These are phyloP conservation scores for Pichia scutulata DNA, from an alignment of 805 yeast species.

Conservation along the genomic window DNA sequence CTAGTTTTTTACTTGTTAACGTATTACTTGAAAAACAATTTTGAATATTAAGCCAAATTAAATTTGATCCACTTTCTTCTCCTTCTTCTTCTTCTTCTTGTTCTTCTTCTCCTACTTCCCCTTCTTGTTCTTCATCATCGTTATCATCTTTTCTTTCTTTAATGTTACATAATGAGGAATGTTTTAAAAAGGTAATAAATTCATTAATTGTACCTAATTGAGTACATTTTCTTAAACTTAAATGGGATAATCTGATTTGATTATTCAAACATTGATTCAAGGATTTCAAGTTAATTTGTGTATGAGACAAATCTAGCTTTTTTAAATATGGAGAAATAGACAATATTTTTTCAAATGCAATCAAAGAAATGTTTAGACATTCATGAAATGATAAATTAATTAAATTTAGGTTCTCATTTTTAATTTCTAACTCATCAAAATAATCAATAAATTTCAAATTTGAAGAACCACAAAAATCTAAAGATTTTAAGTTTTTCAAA, in stretches of 20 bases:
- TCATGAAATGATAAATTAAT: conserved; percentile 69
- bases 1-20: conserved; percentile 5
- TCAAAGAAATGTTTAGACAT: conserved; percentile 66
- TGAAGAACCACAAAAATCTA: conserved; percentile 88
- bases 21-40: conserved; percentile 42
- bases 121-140: background rate
- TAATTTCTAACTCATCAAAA: conserved; percentile 37
- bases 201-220: conserved; percentile 62
- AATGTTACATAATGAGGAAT: conserved; percentile 46
- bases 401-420: conserved; percentile 19
- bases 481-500: conserved; percentile 49
- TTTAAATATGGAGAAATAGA: conserved; percentile 50
- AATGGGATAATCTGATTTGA: conserved; percentile 58
- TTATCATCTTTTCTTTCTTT: conserved; percentile 14
- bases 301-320: conserved; percentile 74
- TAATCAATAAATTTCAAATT: conserved; percentile 54
- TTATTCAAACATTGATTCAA: conserved; percentile 45
- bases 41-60: conserved; percentile 47
- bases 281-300: conserved; percentile 58
- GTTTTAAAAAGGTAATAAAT: conserved; percentile 57
- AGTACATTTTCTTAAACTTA: conserved; percentile 60
- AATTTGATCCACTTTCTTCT: conserved; percentile 13
- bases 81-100: background rate
- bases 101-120: conserved; percentile 19
- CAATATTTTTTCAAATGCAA: conserved; percentile 48